Evolutionary conservation across 306 rosid genomes (phyloP).

Genomic region (Malus orientalis): DNA sequence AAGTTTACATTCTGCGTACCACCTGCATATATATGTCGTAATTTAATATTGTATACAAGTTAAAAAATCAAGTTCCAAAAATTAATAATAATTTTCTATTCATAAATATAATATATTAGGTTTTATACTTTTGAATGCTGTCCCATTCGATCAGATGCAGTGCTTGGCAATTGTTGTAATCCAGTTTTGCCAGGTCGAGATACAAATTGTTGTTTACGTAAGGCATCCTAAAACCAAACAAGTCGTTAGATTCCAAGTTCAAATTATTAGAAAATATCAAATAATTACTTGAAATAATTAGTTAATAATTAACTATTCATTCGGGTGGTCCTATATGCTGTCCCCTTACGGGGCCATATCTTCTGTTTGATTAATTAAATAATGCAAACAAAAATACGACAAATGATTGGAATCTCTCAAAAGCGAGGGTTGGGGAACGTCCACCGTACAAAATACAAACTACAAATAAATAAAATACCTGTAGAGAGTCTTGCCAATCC

Average conservation of each 20-base stretch:
- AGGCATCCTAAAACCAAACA: constrained; percentile 49
- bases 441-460: no score
- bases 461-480: constrained; percentile 30
- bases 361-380: no score
- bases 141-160: constrained; percentile 72
- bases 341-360: background rate
- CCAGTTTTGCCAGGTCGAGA: constrained; percentile 79
- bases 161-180: constrained; percentile 76
- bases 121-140: constrained; percentile 42
- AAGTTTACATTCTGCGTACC: constrained; percentile 64
- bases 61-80: background rate
- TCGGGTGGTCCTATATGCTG: background rate
- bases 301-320: background rate
- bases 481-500: constrained; percentile 98
- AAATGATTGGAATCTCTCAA: no score
- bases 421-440: no score
- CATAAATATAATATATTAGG: background rate
- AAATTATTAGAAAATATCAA: background rate
- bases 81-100: background rate
- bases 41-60: background rate
- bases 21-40: constrained; percentile 30
- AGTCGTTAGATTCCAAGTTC: background rate
- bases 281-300: background rate
- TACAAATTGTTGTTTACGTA: constrained; percentile 59
- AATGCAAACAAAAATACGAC: no score